These are phyloP conservation scores for Chlorella sp. DNA, from an alignment of 139 green algal species.

Conservation along the genomic window DNA sequence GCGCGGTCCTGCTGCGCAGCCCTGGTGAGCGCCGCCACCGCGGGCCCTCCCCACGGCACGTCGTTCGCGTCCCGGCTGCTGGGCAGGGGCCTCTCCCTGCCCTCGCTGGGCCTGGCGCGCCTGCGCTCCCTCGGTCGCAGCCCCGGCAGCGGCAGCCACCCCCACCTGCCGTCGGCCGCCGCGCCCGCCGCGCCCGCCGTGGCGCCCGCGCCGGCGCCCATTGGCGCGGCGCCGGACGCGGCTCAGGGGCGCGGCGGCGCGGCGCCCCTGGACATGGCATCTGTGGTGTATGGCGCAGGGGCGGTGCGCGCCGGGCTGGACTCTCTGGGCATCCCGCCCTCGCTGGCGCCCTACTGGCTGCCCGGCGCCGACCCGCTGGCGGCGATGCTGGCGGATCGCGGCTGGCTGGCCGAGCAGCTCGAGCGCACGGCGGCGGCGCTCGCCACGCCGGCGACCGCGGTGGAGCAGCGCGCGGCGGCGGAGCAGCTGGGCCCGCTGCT, in stretches of 20 bases:
- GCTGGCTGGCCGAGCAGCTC: constrained; percentile 1
- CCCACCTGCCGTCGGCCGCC: neutral
- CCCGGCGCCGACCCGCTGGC: constrained; percentile 25
- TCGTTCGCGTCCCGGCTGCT: too few species aligned
- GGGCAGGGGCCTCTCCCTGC: too few species aligned
- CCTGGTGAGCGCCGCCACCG: too few species aligned
- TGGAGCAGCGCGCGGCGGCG: constrained; percentile 13
- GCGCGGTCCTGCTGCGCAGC: too few species aligned
- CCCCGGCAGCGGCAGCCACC: neutral
- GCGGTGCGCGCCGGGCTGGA: constrained; percentile 17
- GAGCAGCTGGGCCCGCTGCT: constrained; percentile 9
- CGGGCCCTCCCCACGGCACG: too few species aligned
- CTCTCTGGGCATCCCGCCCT: constrained; percentile 2
- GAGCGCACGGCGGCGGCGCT: constrained; percentile 12
- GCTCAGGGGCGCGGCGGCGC: neutral
- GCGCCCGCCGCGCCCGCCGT: neutral
- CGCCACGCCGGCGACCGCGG: constrained; percentile 8
- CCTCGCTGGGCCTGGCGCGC: constrained; percentile 4
- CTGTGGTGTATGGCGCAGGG: constrained; percentile 16
- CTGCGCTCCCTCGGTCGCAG: neutral
- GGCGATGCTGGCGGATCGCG: constrained; percentile 19
- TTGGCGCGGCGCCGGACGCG: neutral
- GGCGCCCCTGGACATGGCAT: constrained; percentile 10
- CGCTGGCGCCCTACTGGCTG: neutral
- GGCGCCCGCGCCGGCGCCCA: neutral